A percentile compares a stretch with the other conserved stretches of the same genome.
phyloP scores from a whole-genome alignment of 768 basidiomycete genomes.

The Amanita molliuscula region DNA sequence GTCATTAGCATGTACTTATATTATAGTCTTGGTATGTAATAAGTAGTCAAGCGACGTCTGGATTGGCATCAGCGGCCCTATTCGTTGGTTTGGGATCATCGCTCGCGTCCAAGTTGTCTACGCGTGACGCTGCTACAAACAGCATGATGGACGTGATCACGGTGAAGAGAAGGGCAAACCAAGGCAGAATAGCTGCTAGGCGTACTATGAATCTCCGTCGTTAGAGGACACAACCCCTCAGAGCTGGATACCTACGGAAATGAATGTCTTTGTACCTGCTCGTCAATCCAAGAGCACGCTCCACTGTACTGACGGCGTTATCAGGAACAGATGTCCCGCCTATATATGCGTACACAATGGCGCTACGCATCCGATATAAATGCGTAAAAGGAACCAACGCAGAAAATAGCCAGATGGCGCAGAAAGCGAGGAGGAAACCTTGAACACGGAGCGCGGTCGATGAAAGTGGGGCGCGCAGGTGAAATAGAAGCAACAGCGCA shows the following conservation, averaged over 20 bases:
- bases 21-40: too few relatives aligned
- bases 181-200: conserved; percentile 5
- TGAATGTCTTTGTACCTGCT: conserved; percentile 23
- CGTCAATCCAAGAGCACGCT: conserved; percentile 22
- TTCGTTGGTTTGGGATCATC: too few relatives aligned
- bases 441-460: conserved; percentile 20
- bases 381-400: conserved; percentile 32
- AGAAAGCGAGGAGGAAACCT: conserved; percentile 26
- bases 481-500: conserved; percentile 8
- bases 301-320: conserved; percentile 19
- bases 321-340: conserved; percentile 20
- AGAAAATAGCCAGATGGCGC: conserved; percentile 33
- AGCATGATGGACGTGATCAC: conserved; percentile 14
- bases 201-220: conserved; percentile 1
- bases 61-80: not conserved
- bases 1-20: too few relatives aligned
- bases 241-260: conserved; percentile 23
- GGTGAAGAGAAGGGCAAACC: conserved; percentile 16
- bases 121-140: conserved; percentile 9
- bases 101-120: not conserved
- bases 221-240: not conserved
- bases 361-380: conserved; percentile 29
- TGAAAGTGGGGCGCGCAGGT: conserved; percentile 10
- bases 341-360: conserved; percentile 27
- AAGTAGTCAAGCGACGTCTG: not conserved